Conservation (phyloP, 2,329 filamentous ascomycete species). For the Sphaerulina musiva region DNA sequence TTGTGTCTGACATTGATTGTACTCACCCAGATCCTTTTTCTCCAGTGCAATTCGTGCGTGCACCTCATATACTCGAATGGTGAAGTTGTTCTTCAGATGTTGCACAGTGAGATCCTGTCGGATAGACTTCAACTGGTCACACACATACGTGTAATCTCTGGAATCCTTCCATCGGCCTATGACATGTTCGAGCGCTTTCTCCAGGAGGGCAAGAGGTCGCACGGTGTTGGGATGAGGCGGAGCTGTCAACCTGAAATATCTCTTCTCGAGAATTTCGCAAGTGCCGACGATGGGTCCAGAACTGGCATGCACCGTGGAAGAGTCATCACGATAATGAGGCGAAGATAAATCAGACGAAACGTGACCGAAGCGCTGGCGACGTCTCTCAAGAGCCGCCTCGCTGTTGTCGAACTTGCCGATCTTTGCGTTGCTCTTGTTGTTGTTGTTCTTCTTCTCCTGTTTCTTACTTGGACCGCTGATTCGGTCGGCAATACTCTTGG, state of each 20-base stretch:
- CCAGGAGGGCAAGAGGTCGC: constrained; percentile 71
- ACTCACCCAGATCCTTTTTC: constrained; percentile 99
- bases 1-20: constrained; percentile 99
- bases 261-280: constrained; percentile 80
- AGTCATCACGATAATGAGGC: constrained; percentile 39
- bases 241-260: constrained; percentile 86
- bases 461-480: constrained; percentile 57
- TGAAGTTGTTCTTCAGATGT: constrained; percentile 93
- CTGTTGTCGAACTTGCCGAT: constrained; percentile 43
- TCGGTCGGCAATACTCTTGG: constrained; percentile 65
- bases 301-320: constrained; percentile 41
- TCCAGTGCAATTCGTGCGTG: constrained; percentile 96
- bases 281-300: constrained; percentile 75
- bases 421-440: constrained; percentile 34
- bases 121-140: constrained; percentile 98
- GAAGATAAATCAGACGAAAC: constrained; percentile 49
- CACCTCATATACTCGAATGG: constrained; percentile 92
- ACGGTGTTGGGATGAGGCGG: constrained; percentile 84
- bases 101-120: constrained; percentile 97
- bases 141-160: constrained; percentile 93
- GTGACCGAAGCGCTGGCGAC: constrained; percentile 70
- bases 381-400: constrained; percentile 77
- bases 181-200: constrained; percentile 77
- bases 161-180: constrained; percentile 94
- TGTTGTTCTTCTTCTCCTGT: constrained; percentile 41